These are phyloP conservation scores for Boletus sp. DNA, from an alignment of 1,284 basidiomycete genomes.

Conservation along the genomic window DNA sequence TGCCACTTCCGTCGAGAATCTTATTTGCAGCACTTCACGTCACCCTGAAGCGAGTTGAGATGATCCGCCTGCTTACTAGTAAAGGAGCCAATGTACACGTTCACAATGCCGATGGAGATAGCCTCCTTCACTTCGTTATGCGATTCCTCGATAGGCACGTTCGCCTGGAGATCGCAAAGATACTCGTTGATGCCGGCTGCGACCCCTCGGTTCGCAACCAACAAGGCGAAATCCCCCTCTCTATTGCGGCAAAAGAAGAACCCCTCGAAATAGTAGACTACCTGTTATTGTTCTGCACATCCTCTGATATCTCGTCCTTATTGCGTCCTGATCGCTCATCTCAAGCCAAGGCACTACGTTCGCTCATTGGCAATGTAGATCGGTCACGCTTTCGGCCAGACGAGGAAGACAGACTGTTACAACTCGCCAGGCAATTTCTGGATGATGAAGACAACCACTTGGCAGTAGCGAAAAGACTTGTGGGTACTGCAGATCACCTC, in stretches of 20 bases:
- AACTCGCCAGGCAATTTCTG: neutral
- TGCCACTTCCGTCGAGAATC: constrained; percentile 1
- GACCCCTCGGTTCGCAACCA: neutral
- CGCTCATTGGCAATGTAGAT: neutral
- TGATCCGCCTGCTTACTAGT: neutral
- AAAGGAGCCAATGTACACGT: neutral
- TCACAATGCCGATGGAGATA: neutral
- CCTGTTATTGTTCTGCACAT: neutral
- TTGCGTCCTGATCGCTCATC: neutral
- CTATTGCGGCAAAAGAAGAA: neutral
- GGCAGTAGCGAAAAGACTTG: neutral
- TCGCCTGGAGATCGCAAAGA: neutral
- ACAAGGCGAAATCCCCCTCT: neutral
- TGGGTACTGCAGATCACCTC: neutral
- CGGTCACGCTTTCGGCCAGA: neutral
- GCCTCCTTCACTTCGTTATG: neutral
- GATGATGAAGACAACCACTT: neutral
- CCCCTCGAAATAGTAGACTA: neutral
- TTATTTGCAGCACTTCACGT: neutral
- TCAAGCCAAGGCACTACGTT: neutral
- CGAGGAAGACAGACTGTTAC: neutral
- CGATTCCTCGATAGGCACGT: neutral
- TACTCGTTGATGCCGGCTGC: constrained; percentile 1
- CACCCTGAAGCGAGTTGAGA: neutral
- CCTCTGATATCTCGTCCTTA: neutral